Evolutionary conservation across 83 land plant genomes (phyloP), one percentile per base, ranked within the genome.

Genomic region (Thuja plicata): DNA sequence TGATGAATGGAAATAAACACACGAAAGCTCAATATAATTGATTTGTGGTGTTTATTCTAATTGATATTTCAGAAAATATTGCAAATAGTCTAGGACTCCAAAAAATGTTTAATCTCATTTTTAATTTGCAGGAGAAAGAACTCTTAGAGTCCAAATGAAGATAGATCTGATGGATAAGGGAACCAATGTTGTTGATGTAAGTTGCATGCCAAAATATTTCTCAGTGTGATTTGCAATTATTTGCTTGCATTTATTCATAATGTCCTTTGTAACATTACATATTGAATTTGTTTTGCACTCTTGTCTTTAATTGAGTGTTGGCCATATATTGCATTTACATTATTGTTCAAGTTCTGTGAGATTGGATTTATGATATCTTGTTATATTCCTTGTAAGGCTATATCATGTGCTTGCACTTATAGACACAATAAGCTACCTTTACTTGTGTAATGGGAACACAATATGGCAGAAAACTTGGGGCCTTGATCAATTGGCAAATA

Each of bases 81-180:
- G 7, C 30, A 32, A 52, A 17, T 30, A 32, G 52, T 82, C 34
- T 34, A 48, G 45, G 19, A 88, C 81, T 66, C 15, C 15, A 62
- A 43, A 24, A 87, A 70, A 1, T 0, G 4, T 10, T 30, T 17
- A 5, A 87, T 87, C 62, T 34, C 38, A 84, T 84, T 52, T 35
- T 52, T 50, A 52, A 54, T 86, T 91, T 90, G 50, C 90, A 96
- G 98, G 98, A 86, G 98, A 96, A 48, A 84, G 98, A 60, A 96
- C 98, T 13, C 95, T 94, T 91, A 97, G 98, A 34, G 98, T 96
- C 55, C 84, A 95, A 89, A 96, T 97, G 89, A 96, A 96, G 92
- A 87, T 96, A 19, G 97, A 96, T 88, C 90, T 96, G 70, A 96
- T 96, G 97, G 97, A 96, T 88, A 96, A 94, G 92, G 97, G 97